Evolutionary conservation across 2,329 filamentous ascomycete genomes (phyloP), one percentile per base, ranked within the genome.

Genomic region (Phyllosticta citribraziliensis): DNA sequence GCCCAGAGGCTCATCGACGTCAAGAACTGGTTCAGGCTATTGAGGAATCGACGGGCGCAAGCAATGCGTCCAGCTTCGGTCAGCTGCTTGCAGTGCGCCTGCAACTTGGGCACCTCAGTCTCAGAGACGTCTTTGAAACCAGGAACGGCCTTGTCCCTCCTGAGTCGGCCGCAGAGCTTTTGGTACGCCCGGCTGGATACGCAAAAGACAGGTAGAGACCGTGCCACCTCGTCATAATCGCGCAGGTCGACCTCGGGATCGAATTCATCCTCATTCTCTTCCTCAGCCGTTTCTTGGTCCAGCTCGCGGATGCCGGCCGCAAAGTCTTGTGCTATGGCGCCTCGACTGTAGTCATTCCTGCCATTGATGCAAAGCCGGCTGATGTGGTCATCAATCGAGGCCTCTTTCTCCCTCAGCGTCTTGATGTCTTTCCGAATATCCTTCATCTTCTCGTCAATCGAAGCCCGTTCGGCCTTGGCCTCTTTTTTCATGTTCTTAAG

Each of bases 161-260:
- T 68, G 9, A 86, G 67, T 3, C 81, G 76, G 1, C 81, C 82
- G 50, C 76, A 74, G n/a, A 88, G 70, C 65, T 84, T 83, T 65
- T 88, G 84, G 59, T 86, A 88, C 0, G 80, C 84, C 53, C 81
- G 75, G 55, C 81, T 82, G 62, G 82, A 85, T 17, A 88, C 82
- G 63, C 84, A 88, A 66, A 87, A 88, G 1, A 88, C 84, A 0
- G 84, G 80, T 0, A 88, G 73, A 0, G 74, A 76, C 9, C 70
- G 70, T 0, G 82, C 83, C 8, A 87, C 77, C 52, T 82, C 70
- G 0, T 82, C 77, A 58, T 88, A 88, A 65, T 87, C 79, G 10
- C 83, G 77, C 2, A 75, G 53, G 6, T 84, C 79, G n/a, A 78
- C 67, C 1, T 81, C 77, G 0, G 82, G 81, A 64, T 85, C 73